These are phyloP conservation scores for Solanum bulbocastanum DNA, from an alignment of 257 asterid genomes.

Conservation along the genomic window DNA sequence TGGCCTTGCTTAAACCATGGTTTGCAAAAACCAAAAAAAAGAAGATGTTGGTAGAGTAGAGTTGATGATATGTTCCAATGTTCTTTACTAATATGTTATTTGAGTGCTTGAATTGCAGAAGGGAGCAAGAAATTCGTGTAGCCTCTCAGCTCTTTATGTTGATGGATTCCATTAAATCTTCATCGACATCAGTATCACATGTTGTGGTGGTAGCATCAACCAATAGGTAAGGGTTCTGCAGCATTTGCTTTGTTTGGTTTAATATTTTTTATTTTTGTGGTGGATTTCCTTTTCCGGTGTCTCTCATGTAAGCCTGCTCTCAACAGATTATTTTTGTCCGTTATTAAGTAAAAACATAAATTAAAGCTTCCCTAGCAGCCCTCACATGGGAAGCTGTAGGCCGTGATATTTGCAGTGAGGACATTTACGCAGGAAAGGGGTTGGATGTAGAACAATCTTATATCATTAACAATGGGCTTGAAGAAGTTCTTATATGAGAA, in stretches of 20 bases:
- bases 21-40: not conserved
- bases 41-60: not conserved
- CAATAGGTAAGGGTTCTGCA: conserved; percentile 44
- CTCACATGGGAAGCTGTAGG: not conserved
- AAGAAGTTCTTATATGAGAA: not conserved
- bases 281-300: not conserved
- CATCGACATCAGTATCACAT: conserved; percentile 39
- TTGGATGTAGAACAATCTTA: not conserved
- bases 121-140: conserved; percentile 74
- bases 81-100: not conserved
- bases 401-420: not conserved
- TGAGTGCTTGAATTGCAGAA: conserved; percentile 41
- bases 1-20: not conserved
- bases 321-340: not conserved
- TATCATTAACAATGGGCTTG: not conserved
- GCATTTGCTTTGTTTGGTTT: not conserved
- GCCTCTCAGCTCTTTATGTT: conserved; percentile 77
- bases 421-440: not conserved
- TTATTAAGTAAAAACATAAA: not conserved
- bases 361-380: not conserved
- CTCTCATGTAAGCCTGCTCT: not conserved
- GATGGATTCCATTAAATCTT: conserved; percentile 67
- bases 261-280: not conserved
- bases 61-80: not conserved
- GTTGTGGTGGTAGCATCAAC: conserved; percentile 93